A percentile compares a stretch with the other conserved stretches of the same genome.
Evolutionary conservation across 306 rosid genomes (phyloP).

Genomic region (Glycine latifolia): DNA sequence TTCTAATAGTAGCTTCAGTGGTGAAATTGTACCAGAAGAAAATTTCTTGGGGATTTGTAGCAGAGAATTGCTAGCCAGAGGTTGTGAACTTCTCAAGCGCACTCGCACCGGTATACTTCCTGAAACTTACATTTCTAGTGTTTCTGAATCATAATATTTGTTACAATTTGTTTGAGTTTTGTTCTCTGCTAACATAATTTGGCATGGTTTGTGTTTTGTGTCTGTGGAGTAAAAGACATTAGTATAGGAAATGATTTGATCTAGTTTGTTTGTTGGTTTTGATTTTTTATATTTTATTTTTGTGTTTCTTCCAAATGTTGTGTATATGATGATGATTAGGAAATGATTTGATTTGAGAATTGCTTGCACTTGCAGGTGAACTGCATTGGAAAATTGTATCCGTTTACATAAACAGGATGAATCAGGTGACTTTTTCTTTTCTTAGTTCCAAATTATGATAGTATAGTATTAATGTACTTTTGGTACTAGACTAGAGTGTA

Average conservation of each 20-base stretch:
- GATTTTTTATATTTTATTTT: not conserved
- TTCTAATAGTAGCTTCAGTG: slow-evolving; percentile 77
- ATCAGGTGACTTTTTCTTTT: slow-evolving; percentile 65
- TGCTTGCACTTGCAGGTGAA: slow-evolving; percentile 68
- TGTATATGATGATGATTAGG: slow-evolving; percentile 5
- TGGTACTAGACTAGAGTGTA: slow-evolving; percentile 4
- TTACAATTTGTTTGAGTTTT: not conserved
- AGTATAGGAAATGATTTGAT: not conserved
- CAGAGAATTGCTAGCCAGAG: slow-evolving; percentile 81
- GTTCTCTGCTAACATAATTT: not conserved
- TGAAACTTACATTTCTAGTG: not conserved
- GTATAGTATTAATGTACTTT: slow-evolving; percentile 20
- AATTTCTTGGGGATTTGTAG: slow-evolving; percentile 81
- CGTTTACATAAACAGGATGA: slow-evolving; percentile 78
- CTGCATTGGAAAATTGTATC: slow-evolving; percentile 98
- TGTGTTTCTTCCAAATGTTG: slow-evolving; percentile 4
- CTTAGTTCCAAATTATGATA: not conserved
- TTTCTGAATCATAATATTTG: not conserved
- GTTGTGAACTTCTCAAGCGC: slow-evolving; percentile 92
- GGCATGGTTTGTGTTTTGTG: not conserved
- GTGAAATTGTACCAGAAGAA: slow-evolving; percentile 75
- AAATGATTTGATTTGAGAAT: slow-evolving; percentile 39
- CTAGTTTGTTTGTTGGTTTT: not conserved
- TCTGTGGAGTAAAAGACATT: not conserved
- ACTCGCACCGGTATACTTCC: slow-evolving; percentile 77